Conservation (phyloP, 176 grass and related monocot genomes). For the Cocos nucifera region DNA sequence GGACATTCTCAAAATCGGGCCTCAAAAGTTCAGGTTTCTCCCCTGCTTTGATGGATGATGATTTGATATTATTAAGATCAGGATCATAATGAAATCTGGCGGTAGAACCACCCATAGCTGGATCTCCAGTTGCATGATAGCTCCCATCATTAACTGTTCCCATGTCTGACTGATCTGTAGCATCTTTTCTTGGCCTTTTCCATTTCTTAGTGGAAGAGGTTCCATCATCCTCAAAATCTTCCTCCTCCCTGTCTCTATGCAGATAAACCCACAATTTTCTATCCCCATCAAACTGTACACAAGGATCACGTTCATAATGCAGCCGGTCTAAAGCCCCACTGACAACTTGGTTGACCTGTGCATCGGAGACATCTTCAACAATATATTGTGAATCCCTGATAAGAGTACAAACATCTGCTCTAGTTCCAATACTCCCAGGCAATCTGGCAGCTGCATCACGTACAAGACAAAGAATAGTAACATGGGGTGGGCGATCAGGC, state of each 20-base stretch:
- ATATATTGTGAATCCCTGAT: conserved; percentile 95
- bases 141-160: conserved; percentile 39
- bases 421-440: conserved; percentile 85
- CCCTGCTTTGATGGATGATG: conserved; percentile 18
- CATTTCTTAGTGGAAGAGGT: conserved; percentile 97
- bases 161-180: conserved; percentile 41
- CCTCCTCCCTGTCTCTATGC: conserved; percentile 93
- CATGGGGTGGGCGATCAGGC: conserved; percentile 85
- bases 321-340: conserved; percentile 85
- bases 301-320: conserved; percentile 97
- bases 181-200: conserved; percentile 91
- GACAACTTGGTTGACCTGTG: conserved; percentile 91
- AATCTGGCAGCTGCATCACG: conserved; percentile 90
- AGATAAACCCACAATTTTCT: conserved; percentile 98
- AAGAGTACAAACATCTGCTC: conserved; percentile 93
- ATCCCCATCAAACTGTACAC: conserved; percentile 89
- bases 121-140: conserved; percentile 25
- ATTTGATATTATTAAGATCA: conserved; percentile 27
- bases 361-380: conserved; percentile 68
- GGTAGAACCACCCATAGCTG: conserved; percentile 21
- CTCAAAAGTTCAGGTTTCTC: conserved; percentile 21
- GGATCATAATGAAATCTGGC: conserved; percentile 21
- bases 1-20: conserved; percentile 17
- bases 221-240: conserved; percentile 99
- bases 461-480: conserved; percentile 95